Base-by-base conservation (phyloP, 495 filamentous ascomycete species). In the Mytilinidion resinicola region DNA sequence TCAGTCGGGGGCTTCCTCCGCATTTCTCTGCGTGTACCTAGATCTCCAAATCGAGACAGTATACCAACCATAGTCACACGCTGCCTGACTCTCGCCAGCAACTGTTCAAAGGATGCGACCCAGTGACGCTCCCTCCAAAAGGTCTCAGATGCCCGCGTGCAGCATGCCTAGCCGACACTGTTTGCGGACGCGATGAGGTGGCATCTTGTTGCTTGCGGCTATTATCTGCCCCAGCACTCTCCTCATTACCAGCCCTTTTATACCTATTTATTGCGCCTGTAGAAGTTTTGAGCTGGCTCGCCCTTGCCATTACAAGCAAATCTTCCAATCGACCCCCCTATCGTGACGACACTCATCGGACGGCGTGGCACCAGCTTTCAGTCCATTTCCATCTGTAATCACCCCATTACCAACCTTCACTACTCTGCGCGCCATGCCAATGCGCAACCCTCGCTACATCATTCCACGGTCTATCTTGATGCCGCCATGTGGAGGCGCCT, bases 401-500 rank as follows among this genome's bases (percentile, higher is more conserved):
- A 34, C 10, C 19, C n/a, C 17, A 57, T 37, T 15, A 57, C 55
- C 15, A 48, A 42, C 39, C 41, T 41, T 35, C 15, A 33, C 5
- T 15, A 20, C 53, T 36, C 34, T 36, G 51, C 51, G 19, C 42
- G 55, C 52, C 60, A 67, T 67, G 64, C 64, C 9, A 60, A 34
- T 48, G 42, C 37, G 8, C 56, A 34, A 38, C 51, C 15, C n/a
- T 46, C 47, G 10, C 38, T 48, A 11, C 47, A 30, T 30, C 25
- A 12, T 53, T 57, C 44, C 30, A 33, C 50, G 39, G 15, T 43
- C 33, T 49, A 20, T 19, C 39, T 39, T 58, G 33, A 50, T 8
- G 51, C 19, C 51, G 47, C 39, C 47, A 96, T 96, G 93, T 96
- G 90, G 91, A 82, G 91, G 77, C 84, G 91, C 75, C 82, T 84